Percentiles rank a stretch among this genome's conserved stretches.
phyloP scores from a whole-genome alignment of 2,329 filamentous ascomycete genomes.

The Scedosporium aurantiacum region DNA sequence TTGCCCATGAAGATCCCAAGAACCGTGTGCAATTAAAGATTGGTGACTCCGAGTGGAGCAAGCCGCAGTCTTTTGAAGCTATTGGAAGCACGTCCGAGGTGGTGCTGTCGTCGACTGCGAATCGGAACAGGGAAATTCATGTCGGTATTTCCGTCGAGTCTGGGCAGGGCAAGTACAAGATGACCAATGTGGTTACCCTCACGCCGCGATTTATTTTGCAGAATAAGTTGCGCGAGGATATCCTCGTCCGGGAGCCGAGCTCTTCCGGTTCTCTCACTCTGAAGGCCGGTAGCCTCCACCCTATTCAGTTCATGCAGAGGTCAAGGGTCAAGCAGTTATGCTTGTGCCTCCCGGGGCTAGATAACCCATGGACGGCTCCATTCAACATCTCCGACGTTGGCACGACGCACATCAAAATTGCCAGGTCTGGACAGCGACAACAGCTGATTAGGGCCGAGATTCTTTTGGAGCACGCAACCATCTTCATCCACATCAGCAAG shows the following conservation, averaged over 20 bases:
- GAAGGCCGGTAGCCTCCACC: constrained; percentile 66
- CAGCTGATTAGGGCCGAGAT: constrained; percentile 79
- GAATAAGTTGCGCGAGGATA: constrained; percentile 80
- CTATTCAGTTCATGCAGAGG: constrained; percentile 82
- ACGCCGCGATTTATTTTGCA: constrained; percentile 88
- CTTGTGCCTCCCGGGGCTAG: constrained; percentile 83
- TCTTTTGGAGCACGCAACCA: constrained; percentile 82
- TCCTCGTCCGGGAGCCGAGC: constrained; percentile 83
- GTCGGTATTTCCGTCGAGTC: constrained; percentile 80
- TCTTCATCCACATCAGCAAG: constrained; percentile 82
- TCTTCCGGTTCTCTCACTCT: constrained; percentile 77
- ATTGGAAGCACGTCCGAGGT: constrained; percentile 90
- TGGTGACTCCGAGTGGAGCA: constrained; percentile 89
- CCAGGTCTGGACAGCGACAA: constrained; percentile 81
- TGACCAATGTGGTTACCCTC: constrained; percentile 90
- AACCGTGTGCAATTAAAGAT: constrained; percentile 84
- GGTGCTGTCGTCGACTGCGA: constrained; percentile 57
- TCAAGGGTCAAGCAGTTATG: constrained; percentile 78
- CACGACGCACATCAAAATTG: constrained; percentile 84
- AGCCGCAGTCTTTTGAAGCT: constrained; percentile 93
- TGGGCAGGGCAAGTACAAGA: constrained; percentile 93
- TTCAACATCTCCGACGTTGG: constrained; percentile 96
- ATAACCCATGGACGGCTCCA: constrained; percentile 94
- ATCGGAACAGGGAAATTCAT: constrained; percentile 71
- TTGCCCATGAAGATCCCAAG: constrained; percentile 73